A percentile compares a stretch with the other conserved stretches of the same genome.
Evolutionary conservation across 805 yeast genomes (phyloP).

Genomic region (Torulaspora indica): DNA sequence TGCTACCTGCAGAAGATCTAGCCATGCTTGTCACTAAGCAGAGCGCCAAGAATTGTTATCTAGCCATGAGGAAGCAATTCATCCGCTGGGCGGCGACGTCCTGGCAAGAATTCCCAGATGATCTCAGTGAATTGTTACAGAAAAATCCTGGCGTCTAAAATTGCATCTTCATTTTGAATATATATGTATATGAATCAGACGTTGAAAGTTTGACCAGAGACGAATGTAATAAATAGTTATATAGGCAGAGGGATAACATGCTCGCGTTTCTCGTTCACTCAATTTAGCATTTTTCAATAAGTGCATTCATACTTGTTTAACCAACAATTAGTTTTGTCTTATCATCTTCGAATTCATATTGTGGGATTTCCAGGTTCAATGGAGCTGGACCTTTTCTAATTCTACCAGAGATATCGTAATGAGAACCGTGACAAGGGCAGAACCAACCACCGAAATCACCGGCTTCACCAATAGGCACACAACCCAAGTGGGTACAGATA

Average conservation of each 20-base stretch:
- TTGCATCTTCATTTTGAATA: slow-evolving; percentile 12
- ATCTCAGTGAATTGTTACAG: slow-evolving; percentile 22
- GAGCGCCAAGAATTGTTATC: slow-evolving; percentile 11
- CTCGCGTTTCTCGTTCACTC: slow-evolving; percentile 17
- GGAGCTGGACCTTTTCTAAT: slow-evolving; percentile 99
- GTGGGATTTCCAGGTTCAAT: slow-evolving; percentile 93
- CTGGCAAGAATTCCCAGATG: slow-evolving; percentile 39
- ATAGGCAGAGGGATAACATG: slow-evolving; percentile 16
- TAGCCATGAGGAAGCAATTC: slow-evolving; percentile 18
- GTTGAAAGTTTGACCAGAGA: slow-evolving; percentile 7
- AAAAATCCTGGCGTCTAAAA: slow-evolving; percentile 18
- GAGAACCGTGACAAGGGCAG: slow-evolving; percentile 99
- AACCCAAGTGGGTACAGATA: slow-evolving; percentile 99
- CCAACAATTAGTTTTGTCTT: slow-evolving; percentile 80
- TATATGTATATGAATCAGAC: slow-evolving; percentile 10
- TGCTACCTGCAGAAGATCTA: slow-evolving; percentile 4
- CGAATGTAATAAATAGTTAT: slow-evolving; percentile 13
- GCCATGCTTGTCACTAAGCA: slow-evolving; percentile 1
- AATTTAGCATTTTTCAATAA: slow-evolving; percentile 2
- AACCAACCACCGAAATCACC: slow-evolving; percentile 99
- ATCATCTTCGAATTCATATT: slow-evolving; percentile 72
- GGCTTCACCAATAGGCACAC: slow-evolving; percentile 99
- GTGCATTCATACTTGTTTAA: slow-evolving; percentile 40
- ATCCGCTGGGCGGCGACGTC: slow-evolving; percentile 28
- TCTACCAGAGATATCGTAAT: slow-evolving; percentile 99